Percentiles rank a stretch among this genome's conserved stretches.
phyloP scores from a whole-genome alignment of 805 yeast genomes.

The Kuraishia molischiana region DNA sequence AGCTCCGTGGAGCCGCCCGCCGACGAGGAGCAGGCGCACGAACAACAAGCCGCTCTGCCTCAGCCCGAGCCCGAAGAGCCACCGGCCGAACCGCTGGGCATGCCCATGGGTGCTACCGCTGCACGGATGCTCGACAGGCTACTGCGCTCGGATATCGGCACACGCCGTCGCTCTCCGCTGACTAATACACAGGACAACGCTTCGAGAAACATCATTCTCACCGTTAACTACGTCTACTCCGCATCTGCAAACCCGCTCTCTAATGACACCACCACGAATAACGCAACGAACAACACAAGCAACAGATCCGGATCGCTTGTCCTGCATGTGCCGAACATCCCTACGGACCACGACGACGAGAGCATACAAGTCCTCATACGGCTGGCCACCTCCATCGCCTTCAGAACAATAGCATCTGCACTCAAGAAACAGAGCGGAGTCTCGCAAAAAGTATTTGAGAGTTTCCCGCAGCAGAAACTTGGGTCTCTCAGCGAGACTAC shows the following conservation, averaged over 20 bases:
- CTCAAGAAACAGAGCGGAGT: conserved; percentile 42
- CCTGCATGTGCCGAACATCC: conserved; percentile 58
- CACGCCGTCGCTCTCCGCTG: neutral
- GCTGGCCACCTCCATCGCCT: conserved; percentile 62
- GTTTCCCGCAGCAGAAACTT: conserved; percentile 28
- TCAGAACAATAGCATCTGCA: conserved; percentile 47
- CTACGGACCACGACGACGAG: conserved; percentile 48
- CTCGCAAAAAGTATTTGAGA: conserved; percentile 39
- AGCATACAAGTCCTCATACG: conserved; percentile 51
- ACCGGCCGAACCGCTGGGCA: neutral
- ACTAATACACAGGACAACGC: neutral
- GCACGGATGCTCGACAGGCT: neutral
- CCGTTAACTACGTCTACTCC: conserved; percentile 27
- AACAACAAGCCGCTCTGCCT: neutral
- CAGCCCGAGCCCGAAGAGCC: neutral
- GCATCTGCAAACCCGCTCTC: conserved; percentile 8
- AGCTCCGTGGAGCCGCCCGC: neutral
- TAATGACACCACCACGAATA: conserved; percentile 12
- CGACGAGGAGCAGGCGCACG: neutral
- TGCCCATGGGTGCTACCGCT: neutral
- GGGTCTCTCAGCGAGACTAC: conserved; percentile 18
- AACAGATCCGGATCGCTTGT: conserved; percentile 47
- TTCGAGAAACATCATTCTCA: conserved; percentile 24
- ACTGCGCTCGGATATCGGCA: neutral
- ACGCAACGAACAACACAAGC: conserved; percentile 6